Base-by-base conservation (phyloP, 495 filamentous ascomycete genomes). In the Xeromyces bisporus region DNA sequence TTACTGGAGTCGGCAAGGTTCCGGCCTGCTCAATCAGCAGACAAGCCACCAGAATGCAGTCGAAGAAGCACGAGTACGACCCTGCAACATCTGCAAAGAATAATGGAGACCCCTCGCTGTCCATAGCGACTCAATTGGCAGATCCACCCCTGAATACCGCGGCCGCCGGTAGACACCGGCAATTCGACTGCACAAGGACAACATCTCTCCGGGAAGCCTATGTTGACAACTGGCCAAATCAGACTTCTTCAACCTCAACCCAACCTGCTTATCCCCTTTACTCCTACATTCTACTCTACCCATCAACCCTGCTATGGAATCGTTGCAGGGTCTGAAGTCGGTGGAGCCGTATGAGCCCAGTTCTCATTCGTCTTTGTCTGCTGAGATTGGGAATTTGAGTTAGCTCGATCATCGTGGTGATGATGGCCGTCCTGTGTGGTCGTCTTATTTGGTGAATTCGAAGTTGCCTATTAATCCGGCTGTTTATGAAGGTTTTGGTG, bases 221-320 rank as follows among this genome's bases (percentile, higher is more conserved):
- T n/a, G n/a, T n/a, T n/a, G n/a, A n/a, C n/a, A n/a, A n/a, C n/a
- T n/a, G n/a, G n/a, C n/a, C n/a, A n/a, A n/a, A n/a, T n/a, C n/a
- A n/a, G n/a, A n/a, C n/a, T n/a, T n/a, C n/a, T n/a, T n/a, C n/a
- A n/a, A n/a, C n/a, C n/a, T n/a, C n/a, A n/a, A n/a, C n/a, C n/a
- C n/a, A n/a, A n/a, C n/a, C n/a, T n/a, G n/a, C n/a, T n/a, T n/a
- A n/a, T n/a, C n/a, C n/a, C n/a, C n/a, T n/a, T 46, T 39, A 7
- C 39, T 50, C 15, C 15, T 40, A 10, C 42, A 42, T 26, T 46
- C 43, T 10, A 39, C 38, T 16, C 37, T 50, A 1, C 46, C 46
- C 5, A 50, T 50, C n/a, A 55, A 57, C 15, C 55, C 55, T 20
- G 53, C 51, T 8, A 15, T 44, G 7, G 34, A 21, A 9, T 21